phyloP scores from a whole-genome alignment of 352 stramenopile genomes.

The Globisporangium cederbergense region DNA sequence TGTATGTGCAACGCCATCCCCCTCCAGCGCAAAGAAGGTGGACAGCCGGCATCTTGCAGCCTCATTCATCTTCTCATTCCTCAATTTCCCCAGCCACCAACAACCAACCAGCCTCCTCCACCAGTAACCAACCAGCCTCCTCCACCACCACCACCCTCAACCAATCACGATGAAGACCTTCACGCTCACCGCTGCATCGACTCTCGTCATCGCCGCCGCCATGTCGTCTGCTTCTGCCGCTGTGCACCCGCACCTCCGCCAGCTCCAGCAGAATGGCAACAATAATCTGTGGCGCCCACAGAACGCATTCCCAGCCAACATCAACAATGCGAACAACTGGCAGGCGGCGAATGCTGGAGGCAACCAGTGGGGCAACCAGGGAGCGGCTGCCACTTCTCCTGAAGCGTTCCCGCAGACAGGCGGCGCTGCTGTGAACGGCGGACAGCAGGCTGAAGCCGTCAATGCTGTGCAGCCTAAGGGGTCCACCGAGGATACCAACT shows the following conservation, averaged over 20 bases:
- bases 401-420: slow-evolving; percentile 12
- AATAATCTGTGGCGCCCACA: neutral
- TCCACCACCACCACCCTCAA: neutral
- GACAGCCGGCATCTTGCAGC: neutral
- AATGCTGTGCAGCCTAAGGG: neutral
- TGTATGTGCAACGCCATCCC: neutral
- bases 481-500: slow-evolving; percentile 4
- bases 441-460: neutral
- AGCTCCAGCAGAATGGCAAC: slow-evolving; percentile 12
- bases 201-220: neutral
- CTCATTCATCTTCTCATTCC: slow-evolving; percentile 23
- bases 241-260: slow-evolving; percentile 19
- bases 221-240: neutral
- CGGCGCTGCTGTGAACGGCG: neutral
- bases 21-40: neutral
- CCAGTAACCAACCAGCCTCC: neutral
- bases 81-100: slow-evolving; percentile 20
- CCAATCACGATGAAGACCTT: slow-evolving; percentile 24
- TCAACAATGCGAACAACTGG: slow-evolving; percentile 16
- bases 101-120: neutral
- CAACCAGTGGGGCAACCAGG: slow-evolving; percentile 14
- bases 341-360: slow-evolving; percentile 23
- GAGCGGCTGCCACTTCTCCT: neutral
- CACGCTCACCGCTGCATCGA: neutral
- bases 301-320: slow-evolving; percentile 1